Conservation (phyloP, 441 rosid species). For the Omphalea diandra region DNA sequence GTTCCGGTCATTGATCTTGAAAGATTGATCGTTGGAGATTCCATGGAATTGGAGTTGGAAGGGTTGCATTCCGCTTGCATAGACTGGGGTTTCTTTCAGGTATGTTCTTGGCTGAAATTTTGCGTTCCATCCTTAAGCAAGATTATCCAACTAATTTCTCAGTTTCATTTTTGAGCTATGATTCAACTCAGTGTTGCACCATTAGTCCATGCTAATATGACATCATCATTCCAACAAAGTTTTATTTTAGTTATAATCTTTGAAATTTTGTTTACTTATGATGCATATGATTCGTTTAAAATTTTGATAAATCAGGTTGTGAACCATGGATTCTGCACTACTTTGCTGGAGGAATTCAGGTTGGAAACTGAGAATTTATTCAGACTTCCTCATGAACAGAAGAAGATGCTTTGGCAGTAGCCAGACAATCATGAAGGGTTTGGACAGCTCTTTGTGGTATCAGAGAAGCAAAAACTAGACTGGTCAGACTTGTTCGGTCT, state of each 20-base stretch:
- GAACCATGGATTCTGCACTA: slow-evolving; percentile 37
- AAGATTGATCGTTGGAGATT: slow-evolving; percentile 3
- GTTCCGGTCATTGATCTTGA: slow-evolving; percentile 24
- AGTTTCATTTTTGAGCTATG: too few relatives aligned
- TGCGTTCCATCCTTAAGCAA: too few relatives aligned
- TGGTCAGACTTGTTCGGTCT: slow-evolving; percentile 37
- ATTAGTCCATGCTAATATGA: too few relatives aligned
- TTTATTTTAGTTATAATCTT: too few relatives aligned
- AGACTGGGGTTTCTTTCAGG: slow-evolving; percentile 31
- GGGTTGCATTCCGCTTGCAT: slow-evolving; percentile 22
- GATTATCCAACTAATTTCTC: too few relatives aligned
- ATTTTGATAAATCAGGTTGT: slow-evolving; percentile 21
- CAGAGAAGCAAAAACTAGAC: slow-evolving; percentile 38
- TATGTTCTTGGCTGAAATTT: too few relatives aligned
- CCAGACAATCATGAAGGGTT: slow-evolving; percentile 31
- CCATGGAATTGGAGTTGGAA: slow-evolving; percentile 12
- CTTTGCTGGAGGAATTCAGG: slow-evolving; percentile 28
- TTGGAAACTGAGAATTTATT: slow-evolving; percentile 27
- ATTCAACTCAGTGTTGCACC: too few relatives aligned
- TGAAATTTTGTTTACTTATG: too few relatives aligned
- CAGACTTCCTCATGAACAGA: slow-evolving; percentile 34
- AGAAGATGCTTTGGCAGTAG: slow-evolving; percentile 31
- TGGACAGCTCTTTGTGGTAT: slow-evolving; percentile 35
- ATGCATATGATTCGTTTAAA: too few relatives aligned
- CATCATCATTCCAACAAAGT: too few relatives aligned